Base-by-base conservation (phyloP, 2,329 filamentous ascomycete genomes). In the Aureobasidium zeae region DNA sequence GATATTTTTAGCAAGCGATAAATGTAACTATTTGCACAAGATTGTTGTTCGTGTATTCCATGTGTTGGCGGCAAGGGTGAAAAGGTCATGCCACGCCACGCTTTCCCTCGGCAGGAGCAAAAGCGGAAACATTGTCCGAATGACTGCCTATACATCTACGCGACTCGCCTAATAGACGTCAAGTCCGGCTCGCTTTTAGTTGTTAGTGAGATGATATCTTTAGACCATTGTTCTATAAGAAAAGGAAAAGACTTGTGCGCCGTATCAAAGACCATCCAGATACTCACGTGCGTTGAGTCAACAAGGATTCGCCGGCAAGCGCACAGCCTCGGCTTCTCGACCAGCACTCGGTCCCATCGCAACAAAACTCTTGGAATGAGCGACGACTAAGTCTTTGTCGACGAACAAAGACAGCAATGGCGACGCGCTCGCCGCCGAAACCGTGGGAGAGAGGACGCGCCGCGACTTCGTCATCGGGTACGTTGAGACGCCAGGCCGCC, bases 381-480 rank as follows among this genome's bases (percentile, higher is more conserved):
- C n/a, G n/a, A n/a, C n/a, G n/a, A n/a, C n/a, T 5, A 12, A 31
- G n/a, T 4, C 15, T 22, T 19, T 22, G 19, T 13, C 15, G 10
- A 17, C 19, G 13, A 17, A 11, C 36, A 30, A 17, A 39, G 11
- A 5, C 5, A 28, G 25, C 7, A 26, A 50, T 50, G 48, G 47
- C 48, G 12, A 45, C 32, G 21, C 41, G 37, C 52, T 95, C 89
- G 64, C 91, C 91, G 60, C 91, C 91, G 45, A 98, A 98, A 68
- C 91, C 91, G 34, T 98, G 91, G 91, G 91, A 98, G 69, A 77
- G 82, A 63, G 75, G 81, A 52, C 83, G 81, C 65, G 75, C 77
- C 49, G 71, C 64, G 46, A 55, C 52, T 37, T 55, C 54, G 30
- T 55, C 55, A n/a, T n/a, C n/a, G 35, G 53, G 55, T 59, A 49